Base-by-base conservation (phyloP, 331 rosid species). In the Acacia concinna region DNA sequence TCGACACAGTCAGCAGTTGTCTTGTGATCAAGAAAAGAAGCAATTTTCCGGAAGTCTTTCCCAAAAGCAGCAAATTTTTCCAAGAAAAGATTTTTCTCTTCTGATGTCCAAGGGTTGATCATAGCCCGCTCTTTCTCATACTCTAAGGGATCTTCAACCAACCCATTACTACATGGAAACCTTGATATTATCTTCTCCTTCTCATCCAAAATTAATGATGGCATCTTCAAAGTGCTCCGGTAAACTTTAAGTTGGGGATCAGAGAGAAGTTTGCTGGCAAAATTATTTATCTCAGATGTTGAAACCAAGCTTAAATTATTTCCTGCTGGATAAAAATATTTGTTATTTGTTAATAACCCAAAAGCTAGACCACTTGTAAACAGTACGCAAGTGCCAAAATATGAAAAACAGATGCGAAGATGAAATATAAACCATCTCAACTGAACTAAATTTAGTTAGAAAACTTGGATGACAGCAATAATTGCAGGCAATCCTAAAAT, bases 1-100 rank as follows among this genome's bases (percentile, higher is more conserved):
- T 96, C 94, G 9, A 96, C 89, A 88, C 98, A 96, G 70, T 96
- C 99, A 0, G 99, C 99, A 15, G 91, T 93, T 71, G 99, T 93
- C 88, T 91, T 96, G 89, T 91, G 97, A 66, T 87, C 89, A 27
- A 96, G 90, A 77, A 86, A 96, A 38, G 94, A 91, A 47, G 99
- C 88, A 69, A 96, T 89, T 84, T 87, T 93, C 32, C 85, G 79
- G 69, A 96, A 96, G 80, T 96, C 93, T 85, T 96, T 96, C 78
- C 99, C 98, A 31, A 74, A 83, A 4, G 67, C 71, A 60, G 88
- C 88, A 28, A 88, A 84, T 83, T 96, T 91, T 72, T 90, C 95
- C 85, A 92, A 60, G 82, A 96, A 93, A 59, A 89, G 44, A 27
- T 86, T 86, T 74, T 28, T 91, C 79, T 96, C 99, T 7, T 85